Evolutionary conservation across 2,329 filamentous ascomycete species (phyloP), one percentile per base, ranked within the genome.

Genomic region (Fusarium brevicatenulatum): DNA sequence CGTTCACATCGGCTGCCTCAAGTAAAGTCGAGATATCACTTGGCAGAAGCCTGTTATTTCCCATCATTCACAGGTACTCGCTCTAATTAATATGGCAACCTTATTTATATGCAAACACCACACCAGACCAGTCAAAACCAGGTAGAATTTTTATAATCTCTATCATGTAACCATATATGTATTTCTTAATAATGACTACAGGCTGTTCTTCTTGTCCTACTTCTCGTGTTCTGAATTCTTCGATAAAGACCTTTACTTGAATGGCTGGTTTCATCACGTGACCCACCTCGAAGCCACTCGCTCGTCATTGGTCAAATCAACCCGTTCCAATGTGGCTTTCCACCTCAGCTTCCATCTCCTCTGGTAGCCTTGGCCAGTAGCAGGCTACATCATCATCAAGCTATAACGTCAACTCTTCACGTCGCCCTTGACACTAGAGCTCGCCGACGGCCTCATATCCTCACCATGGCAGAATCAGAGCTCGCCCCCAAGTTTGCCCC

Each of bases 401-500:
- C 71, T 73, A 65, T 60, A 77, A 72, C 76, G 56, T 63, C 66
- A 74, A 77, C 58, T 59, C 32, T 62, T 63, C 62, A 72, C 68
- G 60, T 68, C 66, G 65, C 59, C 71, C 57, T 68, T 61, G 68
- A 70, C 58, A 61, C 62, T 57, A 64, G 60, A 67, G 67, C 59
- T 63, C 70, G 60, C 62, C 59, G 54, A 73, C 70, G 72, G 73
- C 65, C 65, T 66, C 68, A 68, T 63, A 60, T 73, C 59, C 65
- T 76, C 73, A 84, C 54, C 71, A 90, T 90, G 88, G 84, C 82
- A 67, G 85, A 81, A 62, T 78, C 88, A 76, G 89, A 91, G 75
- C 83, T 90, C 71, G 86, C 91, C 67, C 93, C 93, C 78, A 93
- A 93, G 84, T 95, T 95, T 82, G 93, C 93, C 85, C 93, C 93